phyloP scores from a whole-genome alignment of 176 grass and related monocot species.

The bread wheat (Triticum aestivum) region DNA sequence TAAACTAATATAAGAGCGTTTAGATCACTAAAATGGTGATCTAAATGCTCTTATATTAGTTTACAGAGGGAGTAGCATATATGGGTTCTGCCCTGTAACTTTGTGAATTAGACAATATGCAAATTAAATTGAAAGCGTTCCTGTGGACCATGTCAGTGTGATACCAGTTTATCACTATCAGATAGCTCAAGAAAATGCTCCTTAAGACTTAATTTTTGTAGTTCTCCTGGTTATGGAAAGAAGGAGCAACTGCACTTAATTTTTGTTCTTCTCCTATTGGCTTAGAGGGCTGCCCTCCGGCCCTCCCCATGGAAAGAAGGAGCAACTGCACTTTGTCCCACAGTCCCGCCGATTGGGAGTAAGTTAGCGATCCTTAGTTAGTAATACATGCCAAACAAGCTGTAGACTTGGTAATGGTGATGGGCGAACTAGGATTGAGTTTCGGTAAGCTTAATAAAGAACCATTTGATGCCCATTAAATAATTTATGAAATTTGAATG shows the following conservation, averaged over 20 bases:
- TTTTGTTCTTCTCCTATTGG: not conserved
- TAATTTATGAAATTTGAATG: slow-evolving; percentile 17
- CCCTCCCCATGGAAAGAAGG: not conserved
- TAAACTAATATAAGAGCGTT: too few relatives aligned
- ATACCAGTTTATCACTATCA: not conserved
- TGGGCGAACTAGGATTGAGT: not conserved
- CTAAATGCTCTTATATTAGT: too few relatives aligned
- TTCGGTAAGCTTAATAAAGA: slow-evolving; percentile 2
- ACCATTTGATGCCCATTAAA: not conserved
- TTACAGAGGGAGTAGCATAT: not conserved
- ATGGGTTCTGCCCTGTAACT: not conserved
- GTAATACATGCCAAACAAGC: not conserved
- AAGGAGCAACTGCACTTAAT: not conserved
- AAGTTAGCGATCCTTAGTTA: not conserved
- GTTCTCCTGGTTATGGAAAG: not conserved
- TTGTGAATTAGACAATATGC: not conserved
- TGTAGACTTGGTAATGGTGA: not conserved
- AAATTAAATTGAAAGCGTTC: not conserved
- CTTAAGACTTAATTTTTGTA: not conserved
- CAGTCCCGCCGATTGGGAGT: not conserved
- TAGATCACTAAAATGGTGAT: too few relatives aligned
- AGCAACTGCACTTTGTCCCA: not conserved
- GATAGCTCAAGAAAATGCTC: not conserved
- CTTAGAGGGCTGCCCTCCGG: not conserved
- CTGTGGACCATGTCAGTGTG: not conserved